A percentile compares a stretch with the other conserved stretches of the same genome.
Conservation (phyloP, 2,329 filamentous ascomycete species). For the Dendryphion nanum region DNA sequence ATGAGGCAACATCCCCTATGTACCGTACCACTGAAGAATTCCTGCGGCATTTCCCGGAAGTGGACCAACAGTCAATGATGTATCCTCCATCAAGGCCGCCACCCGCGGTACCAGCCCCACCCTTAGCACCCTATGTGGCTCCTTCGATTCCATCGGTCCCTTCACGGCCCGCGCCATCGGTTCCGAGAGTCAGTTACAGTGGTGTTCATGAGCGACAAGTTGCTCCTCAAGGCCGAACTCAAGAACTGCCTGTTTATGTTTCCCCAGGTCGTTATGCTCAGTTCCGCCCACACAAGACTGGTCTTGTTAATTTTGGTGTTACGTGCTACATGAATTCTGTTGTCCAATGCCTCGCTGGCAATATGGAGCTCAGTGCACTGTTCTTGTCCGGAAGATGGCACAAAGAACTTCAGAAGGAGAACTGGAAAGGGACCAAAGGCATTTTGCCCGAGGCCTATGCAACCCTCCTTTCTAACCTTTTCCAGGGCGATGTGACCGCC, state of each 20-base stretch:
- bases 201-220: constrained; percentile 66
- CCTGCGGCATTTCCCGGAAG: constrained; percentile 73
- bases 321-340: constrained; percentile 94
- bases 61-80: constrained; percentile 59
- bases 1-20: constrained; percentile 36
- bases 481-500: constrained; percentile 56
- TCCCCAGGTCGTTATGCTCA: constrained; percentile 45
- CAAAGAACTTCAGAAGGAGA: constrained; percentile 57
- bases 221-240: constrained; percentile 30
- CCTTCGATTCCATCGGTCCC: constrained; percentile 57
- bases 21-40: constrained; percentile 80
- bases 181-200: constrained; percentile 69
- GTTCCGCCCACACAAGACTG: constrained; percentile 61
- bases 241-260: constrained; percentile 45
- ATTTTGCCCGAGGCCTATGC: constrained; percentile 62
- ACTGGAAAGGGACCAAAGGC: constrained; percentile 66
- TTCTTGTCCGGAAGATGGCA: constrained; percentile 65
- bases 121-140: constrained; percentile 49
- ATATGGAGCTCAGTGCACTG: constrained; percentile 60
- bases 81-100: constrained; percentile 37
- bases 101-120: constrained; percentile 35
- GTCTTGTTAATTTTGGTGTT: constrained; percentile 75
- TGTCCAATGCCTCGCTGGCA: constrained; percentile 78
- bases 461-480: constrained; percentile 60
- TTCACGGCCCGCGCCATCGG: constrained; percentile 58